Percentiles rank a stretch among this genome's conserved stretches.
Conservation (phyloP, 345 rosid genomes). For the Euphorbia peplus region DNA sequence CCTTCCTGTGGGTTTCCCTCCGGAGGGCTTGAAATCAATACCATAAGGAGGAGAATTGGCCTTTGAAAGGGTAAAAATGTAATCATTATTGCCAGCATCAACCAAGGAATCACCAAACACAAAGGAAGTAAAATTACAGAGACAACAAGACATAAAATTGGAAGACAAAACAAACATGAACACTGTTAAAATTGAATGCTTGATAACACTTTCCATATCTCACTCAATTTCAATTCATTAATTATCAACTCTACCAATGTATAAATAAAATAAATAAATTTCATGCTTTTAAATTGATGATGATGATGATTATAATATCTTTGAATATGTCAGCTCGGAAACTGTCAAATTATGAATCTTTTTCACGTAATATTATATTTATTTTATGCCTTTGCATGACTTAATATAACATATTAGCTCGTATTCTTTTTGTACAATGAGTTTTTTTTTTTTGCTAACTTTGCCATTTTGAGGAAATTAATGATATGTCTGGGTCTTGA, state of each 20-base stretch:
- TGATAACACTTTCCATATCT: background rate
- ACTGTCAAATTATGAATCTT: background rate
- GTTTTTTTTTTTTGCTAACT: too few species aligned
- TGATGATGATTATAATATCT: background rate
- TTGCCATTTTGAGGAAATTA: too few species aligned
- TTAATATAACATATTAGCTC: too few species aligned
- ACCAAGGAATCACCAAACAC: constrained; percentile 57
- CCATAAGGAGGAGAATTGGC: constrained; percentile 61
- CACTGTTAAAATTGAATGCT: background rate
- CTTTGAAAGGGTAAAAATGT: constrained; percentile 41
- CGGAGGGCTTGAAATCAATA: constrained; percentile 52
- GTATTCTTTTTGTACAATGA: too few species aligned
- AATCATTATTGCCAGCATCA: constrained; percentile 56
- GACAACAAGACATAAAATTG: constrained; percentile 4
- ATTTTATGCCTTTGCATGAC: too few species aligned
- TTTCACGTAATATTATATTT: too few species aligned
- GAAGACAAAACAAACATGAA: background rate
- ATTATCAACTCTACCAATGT: background rate
- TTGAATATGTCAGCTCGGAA: background rate
- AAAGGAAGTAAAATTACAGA: constrained; percentile 30
- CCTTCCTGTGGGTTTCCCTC: constrained; percentile 63
- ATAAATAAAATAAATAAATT: background rate
- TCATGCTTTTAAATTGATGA: background rate
- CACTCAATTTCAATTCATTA: background rate
- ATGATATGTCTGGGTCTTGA: too few species aligned